These are phyloP conservation scores for Coemansia sp. DNA, from an alignment of 192 early-diverging fungal genomes.

Conservation along the genomic window DNA sequence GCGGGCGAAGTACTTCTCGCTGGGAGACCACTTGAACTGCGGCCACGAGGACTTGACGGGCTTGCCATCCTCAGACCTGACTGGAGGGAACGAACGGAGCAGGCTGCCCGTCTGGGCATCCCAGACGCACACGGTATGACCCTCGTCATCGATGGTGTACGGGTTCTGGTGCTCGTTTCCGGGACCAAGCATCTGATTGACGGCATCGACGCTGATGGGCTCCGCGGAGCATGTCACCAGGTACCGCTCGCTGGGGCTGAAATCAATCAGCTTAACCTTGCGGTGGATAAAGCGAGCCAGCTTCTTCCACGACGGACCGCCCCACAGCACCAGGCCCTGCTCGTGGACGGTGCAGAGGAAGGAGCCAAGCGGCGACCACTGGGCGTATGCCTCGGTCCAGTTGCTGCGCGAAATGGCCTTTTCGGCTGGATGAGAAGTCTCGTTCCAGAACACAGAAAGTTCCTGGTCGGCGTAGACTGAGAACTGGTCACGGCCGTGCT, in stretches of 20 bases:
- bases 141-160: conserved; percentile 66
- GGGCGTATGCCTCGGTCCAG: conserved; percentile 93
- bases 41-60: conserved; percentile 73
- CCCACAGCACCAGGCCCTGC: conserved; percentile 95
- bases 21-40: conserved; percentile 91
- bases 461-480: conserved; percentile 82
- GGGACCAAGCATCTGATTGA: conserved; percentile 30
- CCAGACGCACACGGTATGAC: conserved; percentile 82
- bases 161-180: conserved; percentile 69
- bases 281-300: conserved; percentile 89
- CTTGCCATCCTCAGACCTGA: conserved; percentile 55
- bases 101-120: conserved; percentile 81
- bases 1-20: conserved; percentile 93
- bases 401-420: conserved; percentile 57
- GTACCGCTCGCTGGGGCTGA: conserved; percentile 91
- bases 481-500: conserved; percentile 85
- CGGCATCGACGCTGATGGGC: conserved; percentile 65
- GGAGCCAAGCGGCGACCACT: conserved; percentile 93
- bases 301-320: conserved; percentile 87
- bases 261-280: conserved; percentile 87
- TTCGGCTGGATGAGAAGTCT: conserved; percentile 79
- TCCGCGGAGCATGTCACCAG: conserved; percentile 89
- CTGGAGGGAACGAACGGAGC: conserved; percentile 80
- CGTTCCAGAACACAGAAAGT: conserved; percentile 86
- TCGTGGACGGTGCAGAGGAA: conserved; percentile 93